A percentile compares a stretch with the other conserved stretches of the same genome.
Conservation (phyloP, 306 rosid genomes). For the Vigna hirtella region DNA sequence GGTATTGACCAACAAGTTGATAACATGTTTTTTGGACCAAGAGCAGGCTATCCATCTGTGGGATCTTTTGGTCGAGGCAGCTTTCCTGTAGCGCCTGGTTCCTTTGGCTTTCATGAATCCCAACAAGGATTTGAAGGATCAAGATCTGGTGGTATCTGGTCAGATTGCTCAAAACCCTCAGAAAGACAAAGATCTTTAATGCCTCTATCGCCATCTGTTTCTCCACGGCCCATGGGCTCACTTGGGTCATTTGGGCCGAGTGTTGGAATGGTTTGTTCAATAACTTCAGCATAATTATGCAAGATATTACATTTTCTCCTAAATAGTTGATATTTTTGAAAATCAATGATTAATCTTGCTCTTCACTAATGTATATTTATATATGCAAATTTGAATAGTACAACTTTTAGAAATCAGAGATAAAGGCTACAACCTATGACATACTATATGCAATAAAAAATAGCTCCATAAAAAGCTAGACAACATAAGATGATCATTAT, state of each 20-base stretch:
- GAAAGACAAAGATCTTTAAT: constrained; percentile 74
- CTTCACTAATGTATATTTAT: too few relatives aligned
- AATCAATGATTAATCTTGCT: too few relatives aligned
- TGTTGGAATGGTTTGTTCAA: constrained; percentile 80
- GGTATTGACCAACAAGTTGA: constrained; percentile 79
- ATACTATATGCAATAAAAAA: too few relatives aligned
- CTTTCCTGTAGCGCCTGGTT: constrained; percentile 67
- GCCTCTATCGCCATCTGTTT: constrained; percentile 73
- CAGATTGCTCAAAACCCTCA: constrained; percentile 74
- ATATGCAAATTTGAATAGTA: too few relatives aligned
- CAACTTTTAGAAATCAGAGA: too few relatives aligned
- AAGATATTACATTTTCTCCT: constrained; percentile 23
- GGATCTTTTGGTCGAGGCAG: constrained; percentile 82
- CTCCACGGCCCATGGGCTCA: constrained; percentile 80
- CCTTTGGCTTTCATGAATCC: constrained; percentile 73
- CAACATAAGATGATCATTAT: too few relatives aligned
- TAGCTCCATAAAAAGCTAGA: too few relatives aligned
- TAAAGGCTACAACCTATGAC: too few relatives aligned
- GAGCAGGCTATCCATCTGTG: constrained; percentile 72
- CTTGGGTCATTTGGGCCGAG: constrained; percentile 72
- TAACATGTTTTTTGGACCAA: constrained; percentile 76
- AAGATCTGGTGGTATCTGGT: constrained; percentile 80
- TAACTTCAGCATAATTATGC: constrained; percentile 41
- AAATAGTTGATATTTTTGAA: not conserved
- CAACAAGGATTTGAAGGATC: constrained; percentile 80